Evolutionary conservation across 148 eudicot genomes (phyloP), one percentile per base, ranked within the genome.

Genomic region (Bassia scoparia): DNA sequence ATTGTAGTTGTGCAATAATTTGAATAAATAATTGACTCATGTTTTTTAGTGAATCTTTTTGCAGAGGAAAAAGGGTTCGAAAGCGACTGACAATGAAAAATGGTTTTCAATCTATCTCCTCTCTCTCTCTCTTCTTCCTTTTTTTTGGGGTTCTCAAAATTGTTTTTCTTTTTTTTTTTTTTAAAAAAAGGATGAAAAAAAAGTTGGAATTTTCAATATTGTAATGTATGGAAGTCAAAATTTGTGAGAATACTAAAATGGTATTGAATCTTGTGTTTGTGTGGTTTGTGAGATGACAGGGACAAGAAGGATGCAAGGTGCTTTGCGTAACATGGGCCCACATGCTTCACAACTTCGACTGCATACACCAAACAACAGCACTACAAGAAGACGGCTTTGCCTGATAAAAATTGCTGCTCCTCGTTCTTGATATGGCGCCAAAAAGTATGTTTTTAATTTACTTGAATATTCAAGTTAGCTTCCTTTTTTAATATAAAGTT

Each of bases 361-460:
- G 24, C 61, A 67, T 61, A 50, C 75, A 64, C 60, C 74, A 66
- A 41, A 23, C 76, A 33, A 72, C 59, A 12, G 33, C 67, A n/a
- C n/a, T n/a, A 38, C 49, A n/a, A 65, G 30, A 61, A 38, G n/a
- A 76, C 86, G 52, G 82, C 88, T 83, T 86, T 93, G 89, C 98
- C 95, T 77, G 91, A 93, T 74, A 90, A 87, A 90, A 90, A 86
- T 83, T 89, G 84, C 83, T 93, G 83, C 69, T 90, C 11, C 86
- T 86, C 86, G 83, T 93, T 60, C 89, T 93, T 84, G 98, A 93
- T 79, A 93, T n/a, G 88, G 79, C 97, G 90, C 74, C 98, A 90
- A 88, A n/a, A 90, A 90, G 98, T 93, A 50, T 66, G 94, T 58
- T 76, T 80, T 46, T 68, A 20, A 53, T 26, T 61, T 80, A 23